phyloP scores from a whole-genome alignment of 1,139 yeast genomes.

The Lodderomyces beijingensis region DNA sequence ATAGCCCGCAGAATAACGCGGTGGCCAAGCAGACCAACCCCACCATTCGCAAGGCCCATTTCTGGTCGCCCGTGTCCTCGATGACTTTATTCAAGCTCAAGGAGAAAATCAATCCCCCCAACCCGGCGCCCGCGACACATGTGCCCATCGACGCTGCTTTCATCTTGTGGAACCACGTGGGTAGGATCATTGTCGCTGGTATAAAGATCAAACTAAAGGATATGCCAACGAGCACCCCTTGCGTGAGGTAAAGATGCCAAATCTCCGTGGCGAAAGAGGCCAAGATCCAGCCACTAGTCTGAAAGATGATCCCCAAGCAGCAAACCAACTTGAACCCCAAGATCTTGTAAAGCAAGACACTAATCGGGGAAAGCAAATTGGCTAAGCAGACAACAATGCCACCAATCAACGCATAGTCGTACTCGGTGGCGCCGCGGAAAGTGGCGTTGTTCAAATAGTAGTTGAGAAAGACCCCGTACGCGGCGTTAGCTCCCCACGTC shows the following conservation, averaged over 20 bases:
- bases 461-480: conserved; percentile 64
- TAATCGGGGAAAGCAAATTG: conserved; percentile 55
- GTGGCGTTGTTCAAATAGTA: conserved; percentile 44
- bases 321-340: conserved; percentile 35
- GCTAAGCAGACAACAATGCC: conserved; percentile 60
- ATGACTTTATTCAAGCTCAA: conserved; percentile 46
- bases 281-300: conserved; percentile 54
- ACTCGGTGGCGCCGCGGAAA: conserved; percentile 54
- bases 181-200: conserved; percentile 54
- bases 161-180: conserved; percentile 59
- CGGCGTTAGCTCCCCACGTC: conserved; percentile 75
- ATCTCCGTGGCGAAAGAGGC: conserved; percentile 61
- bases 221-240: conserved; percentile 62
- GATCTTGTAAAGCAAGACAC: conserved; percentile 28
- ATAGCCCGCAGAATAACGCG: conserved; percentile 26
- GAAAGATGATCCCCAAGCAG: conserved; percentile 45
- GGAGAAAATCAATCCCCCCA: conserved; percentile 60
- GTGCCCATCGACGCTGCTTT: conserved; percentile 61
- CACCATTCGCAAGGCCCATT: conserved; percentile 65
- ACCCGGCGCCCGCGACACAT: conserved; percentile 58
- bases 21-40: conserved; percentile 46
- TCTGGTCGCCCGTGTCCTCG: conserved; percentile 48
- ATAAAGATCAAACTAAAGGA: conserved; percentile 58
- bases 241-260: conserved; percentile 67
- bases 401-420: conserved; percentile 67